These are phyloP conservation scores for Kuraishia capsulata DNA, from an alignment of 805 yeast genomes.

Conservation along the genomic window DNA sequence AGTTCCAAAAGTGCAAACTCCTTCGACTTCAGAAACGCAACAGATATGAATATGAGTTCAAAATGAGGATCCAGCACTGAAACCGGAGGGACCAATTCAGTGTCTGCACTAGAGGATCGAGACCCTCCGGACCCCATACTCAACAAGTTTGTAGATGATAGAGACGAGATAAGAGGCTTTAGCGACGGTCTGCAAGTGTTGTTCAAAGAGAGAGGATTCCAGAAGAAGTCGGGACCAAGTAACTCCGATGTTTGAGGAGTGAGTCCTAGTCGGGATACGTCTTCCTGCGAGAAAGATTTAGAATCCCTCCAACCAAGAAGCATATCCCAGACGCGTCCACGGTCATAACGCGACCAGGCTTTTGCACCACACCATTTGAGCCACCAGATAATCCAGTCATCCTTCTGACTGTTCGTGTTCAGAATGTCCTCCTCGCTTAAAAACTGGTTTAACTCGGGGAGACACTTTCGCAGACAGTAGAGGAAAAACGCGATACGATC, in stretches of 20 bases:
- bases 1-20: slow-evolving; percentile 74
- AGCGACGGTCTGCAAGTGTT: slow-evolving; percentile 2
- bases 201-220: slow-evolving; percentile 33
- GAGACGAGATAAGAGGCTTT: slow-evolving; percentile 7
- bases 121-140: background rate
- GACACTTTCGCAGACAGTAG: slow-evolving; percentile 44
- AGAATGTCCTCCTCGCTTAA: slow-evolving; percentile 75
- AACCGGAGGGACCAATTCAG: slow-evolving; percentile 26
- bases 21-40: slow-evolving; percentile 74
- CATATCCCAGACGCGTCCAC: slow-evolving; percentile 88
- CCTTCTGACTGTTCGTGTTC: slow-evolving; percentile 52
- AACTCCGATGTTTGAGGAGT: slow-evolving; percentile 11
- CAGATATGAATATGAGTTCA: slow-evolving; percentile 64
- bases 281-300: background rate
- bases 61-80: slow-evolving; percentile 65
- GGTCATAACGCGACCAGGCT: slow-evolving; percentile 69
- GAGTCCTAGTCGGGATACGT: slow-evolving; percentile 4
- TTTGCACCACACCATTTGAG: slow-evolving; percentile 83
- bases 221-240: slow-evolving; percentile 55
- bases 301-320: slow-evolving; percentile 62
- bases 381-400: slow-evolving; percentile 95
- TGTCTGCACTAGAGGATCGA: slow-evolving; percentile 9
- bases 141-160: slow-evolving; percentile 5
- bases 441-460: slow-evolving; percentile 71
- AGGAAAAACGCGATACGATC: slow-evolving; percentile 64